These are phyloP conservation scores for Nosema muscidifuracis DNA, from an alignment of 371 early-diverging fungal species.

Conservation along the genomic window DNA sequence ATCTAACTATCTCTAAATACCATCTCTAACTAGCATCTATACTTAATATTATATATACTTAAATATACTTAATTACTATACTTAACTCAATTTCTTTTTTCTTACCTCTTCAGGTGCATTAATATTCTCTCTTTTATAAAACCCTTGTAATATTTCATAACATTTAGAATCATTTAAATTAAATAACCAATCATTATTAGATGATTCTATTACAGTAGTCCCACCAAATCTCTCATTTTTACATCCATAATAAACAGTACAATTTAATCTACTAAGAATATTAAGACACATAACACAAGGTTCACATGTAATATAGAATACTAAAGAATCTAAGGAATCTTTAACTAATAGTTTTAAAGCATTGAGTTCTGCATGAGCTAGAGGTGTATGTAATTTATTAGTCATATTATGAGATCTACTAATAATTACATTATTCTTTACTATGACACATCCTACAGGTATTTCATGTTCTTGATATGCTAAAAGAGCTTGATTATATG, in stretches of 20 bases:
- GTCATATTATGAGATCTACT: slow-evolving; percentile 75
- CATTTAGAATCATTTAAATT: slow-evolving; percentile 19
- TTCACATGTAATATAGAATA: slow-evolving; percentile 89
- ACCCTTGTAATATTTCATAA: slow-evolving; percentile 42
- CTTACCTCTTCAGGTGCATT: slow-evolving; percentile 26
- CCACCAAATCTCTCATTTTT: slow-evolving; percentile 62
- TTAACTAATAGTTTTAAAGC: slow-evolving; percentile 41
- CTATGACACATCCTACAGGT: slow-evolving; percentile 94
- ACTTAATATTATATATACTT: no score
- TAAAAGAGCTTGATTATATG: slow-evolving; percentile 67
- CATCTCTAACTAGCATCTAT: no score
- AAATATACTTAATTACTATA: no score
- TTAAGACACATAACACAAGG: slow-evolving; percentile 97
- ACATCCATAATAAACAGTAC: slow-evolving; percentile 52
- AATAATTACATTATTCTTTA: slow-evolving; percentile 72
- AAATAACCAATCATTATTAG: neutral
- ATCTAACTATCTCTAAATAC: no score
- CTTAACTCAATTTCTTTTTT: slow-evolving; percentile 19
- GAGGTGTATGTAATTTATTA: slow-evolving; percentile 64
- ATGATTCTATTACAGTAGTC: slow-evolving; percentile 21
- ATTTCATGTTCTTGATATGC: slow-evolving; percentile 79
- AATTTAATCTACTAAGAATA: slow-evolving; percentile 65
- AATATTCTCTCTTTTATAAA: slow-evolving; percentile 41
- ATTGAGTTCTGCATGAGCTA: slow-evolving; percentile 53
- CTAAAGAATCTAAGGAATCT: neutral